Evolutionary conservation across 2,329 filamentous ascomycete species (phyloP).

Genomic region (Cercospora brassicicola): DNA sequence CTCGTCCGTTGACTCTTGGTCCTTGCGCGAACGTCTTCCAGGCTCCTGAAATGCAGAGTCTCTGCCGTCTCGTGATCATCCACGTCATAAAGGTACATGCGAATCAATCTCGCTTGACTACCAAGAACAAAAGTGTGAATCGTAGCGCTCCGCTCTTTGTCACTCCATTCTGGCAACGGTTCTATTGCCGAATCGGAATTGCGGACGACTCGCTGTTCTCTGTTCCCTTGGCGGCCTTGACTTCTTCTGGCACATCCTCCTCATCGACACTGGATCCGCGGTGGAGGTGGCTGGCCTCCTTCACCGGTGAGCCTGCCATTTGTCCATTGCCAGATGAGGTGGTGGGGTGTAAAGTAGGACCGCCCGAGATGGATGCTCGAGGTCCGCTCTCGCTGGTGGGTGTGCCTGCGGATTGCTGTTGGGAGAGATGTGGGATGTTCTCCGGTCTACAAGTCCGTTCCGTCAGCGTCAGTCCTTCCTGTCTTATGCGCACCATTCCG

Average conservation of each 20-base stretch:
- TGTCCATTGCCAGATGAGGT: slow-evolving; percentile 48
- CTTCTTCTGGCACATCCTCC: slow-evolving; percentile 41
- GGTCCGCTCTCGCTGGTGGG: slow-evolving; percentile 22
- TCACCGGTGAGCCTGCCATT: slow-evolving; percentile 76
- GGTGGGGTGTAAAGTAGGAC: slow-evolving; percentile 42
- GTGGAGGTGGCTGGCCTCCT: slow-evolving; percentile 85
- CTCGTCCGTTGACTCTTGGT: background rate
- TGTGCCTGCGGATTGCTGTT: slow-evolving; percentile 27
- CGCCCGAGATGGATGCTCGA: slow-evolving; percentile 29
- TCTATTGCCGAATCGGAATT: slow-evolving; percentile 11
- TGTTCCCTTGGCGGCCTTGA: background rate
- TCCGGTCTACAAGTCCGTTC: slow-evolving; percentile 34
- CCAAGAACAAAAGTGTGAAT: background rate
- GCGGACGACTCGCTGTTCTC: background rate
- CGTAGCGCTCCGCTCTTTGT: background rate
- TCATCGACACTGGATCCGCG: slow-evolving; percentile 74
- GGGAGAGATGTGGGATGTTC: slow-evolving; percentile 42
- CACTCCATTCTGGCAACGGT: background rate
- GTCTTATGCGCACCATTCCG: background rate
- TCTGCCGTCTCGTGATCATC: background rate
- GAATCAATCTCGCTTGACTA: background rate
- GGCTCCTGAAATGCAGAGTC: background rate
- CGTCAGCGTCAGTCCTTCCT: slow-evolving; percentile 11
- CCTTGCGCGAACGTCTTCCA: background rate
- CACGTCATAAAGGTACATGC: background rate